Evolutionary conservation across 129 eudicot species (phyloP).

Genomic region (Centrapalus pauciflorus): DNA sequence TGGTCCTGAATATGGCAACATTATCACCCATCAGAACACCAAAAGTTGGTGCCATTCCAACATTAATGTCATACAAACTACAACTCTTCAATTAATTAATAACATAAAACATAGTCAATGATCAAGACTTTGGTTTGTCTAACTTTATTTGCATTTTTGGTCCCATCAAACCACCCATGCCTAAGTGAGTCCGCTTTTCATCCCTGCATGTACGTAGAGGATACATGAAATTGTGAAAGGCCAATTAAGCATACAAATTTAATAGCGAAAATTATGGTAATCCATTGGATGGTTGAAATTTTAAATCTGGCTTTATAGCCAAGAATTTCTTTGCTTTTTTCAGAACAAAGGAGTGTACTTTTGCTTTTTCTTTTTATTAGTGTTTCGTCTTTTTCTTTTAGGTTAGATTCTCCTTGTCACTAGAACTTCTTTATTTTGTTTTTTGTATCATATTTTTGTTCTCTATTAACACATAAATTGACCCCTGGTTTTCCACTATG

Average conservation of each 20-base stretch:
- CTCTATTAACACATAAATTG: conserved; percentile 17
- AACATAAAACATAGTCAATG: background rate
- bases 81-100: conserved; percentile 8
- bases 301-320: conserved; percentile 16
- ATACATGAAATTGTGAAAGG: background rate
- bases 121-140: background rate
- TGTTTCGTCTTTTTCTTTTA: conserved; percentile 41
- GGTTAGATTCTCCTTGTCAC: conserved; percentile 52
- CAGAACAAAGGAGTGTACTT: conserved; percentile 34
- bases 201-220: conserved; percentile 2
- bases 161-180: conserved; percentile 5
- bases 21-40: conserved; percentile 9
- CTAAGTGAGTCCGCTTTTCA: background rate
- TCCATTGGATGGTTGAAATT: conserved; percentile 17
- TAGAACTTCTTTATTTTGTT: conserved; percentile 32
- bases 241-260: conserved; percentile 6
- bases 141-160: background rate
- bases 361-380: conserved; percentile 58
- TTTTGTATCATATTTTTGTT: conserved; percentile 28
- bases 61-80: background rate
- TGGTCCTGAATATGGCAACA: conserved; percentile 24
- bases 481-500: conserved; percentile 22
- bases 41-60: conserved; percentile 1
- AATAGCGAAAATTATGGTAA: background rate
- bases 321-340: conserved; percentile 38